Conservation (phyloP, 2,329 filamentous ascomycete genomes). For the Pseudogymnoascus destructans region DNA sequence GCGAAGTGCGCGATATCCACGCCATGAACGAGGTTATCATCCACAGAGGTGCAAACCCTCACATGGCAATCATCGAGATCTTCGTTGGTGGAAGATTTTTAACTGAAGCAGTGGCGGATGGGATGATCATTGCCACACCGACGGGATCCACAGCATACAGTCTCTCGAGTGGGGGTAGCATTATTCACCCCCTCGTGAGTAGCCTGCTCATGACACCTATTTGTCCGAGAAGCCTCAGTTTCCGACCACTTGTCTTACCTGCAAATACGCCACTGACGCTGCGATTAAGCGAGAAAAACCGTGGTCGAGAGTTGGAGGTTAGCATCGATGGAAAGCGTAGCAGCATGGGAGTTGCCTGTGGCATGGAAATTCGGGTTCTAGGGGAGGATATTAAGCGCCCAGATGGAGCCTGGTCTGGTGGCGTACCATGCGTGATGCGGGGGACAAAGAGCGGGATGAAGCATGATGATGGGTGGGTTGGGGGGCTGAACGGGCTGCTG, state of each 20-base stretch:
- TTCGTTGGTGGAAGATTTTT: slow-evolving; percentile 80
- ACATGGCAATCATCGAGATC: slow-evolving; percentile 84
- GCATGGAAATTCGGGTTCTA: slow-evolving; percentile 77
- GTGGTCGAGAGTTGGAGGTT: slow-evolving; percentile 62
- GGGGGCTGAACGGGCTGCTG: slow-evolving; percentile 77
- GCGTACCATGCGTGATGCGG: slow-evolving; percentile 83
- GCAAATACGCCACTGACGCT: slow-evolving; percentile 74
- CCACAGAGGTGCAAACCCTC: slow-evolving; percentile 78
- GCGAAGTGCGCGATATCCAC: slow-evolving; percentile 30
- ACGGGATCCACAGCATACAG: slow-evolving; percentile 94
- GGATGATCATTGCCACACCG: slow-evolving; percentile 85
- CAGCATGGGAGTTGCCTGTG: slow-evolving; percentile 53
- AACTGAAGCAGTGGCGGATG: slow-evolving; percentile 88
- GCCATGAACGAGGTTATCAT: slow-evolving; percentile 95
- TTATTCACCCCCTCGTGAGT: slow-evolving; percentile 85
- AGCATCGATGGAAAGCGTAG: slow-evolving; percentile 63
- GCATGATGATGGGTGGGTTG: slow-evolving; percentile 90
- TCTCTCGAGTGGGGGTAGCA: slow-evolving; percentile 81
- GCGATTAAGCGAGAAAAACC: slow-evolving; percentile 66
- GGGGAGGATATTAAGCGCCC: slow-evolving; percentile 58
- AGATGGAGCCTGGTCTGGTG: slow-evolving; percentile 47
- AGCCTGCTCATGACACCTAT: slow-evolving; percentile 87
- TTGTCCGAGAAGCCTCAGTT: slow-evolving; percentile 81
- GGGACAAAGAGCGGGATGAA: slow-evolving; percentile 35
- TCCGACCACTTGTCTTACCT: slow-evolving; percentile 80